These are phyloP conservation scores for Sanguinoderma infundibulare DNA, from an alignment of 1,284 basidiomycete species.

Conservation along the genomic window DNA sequence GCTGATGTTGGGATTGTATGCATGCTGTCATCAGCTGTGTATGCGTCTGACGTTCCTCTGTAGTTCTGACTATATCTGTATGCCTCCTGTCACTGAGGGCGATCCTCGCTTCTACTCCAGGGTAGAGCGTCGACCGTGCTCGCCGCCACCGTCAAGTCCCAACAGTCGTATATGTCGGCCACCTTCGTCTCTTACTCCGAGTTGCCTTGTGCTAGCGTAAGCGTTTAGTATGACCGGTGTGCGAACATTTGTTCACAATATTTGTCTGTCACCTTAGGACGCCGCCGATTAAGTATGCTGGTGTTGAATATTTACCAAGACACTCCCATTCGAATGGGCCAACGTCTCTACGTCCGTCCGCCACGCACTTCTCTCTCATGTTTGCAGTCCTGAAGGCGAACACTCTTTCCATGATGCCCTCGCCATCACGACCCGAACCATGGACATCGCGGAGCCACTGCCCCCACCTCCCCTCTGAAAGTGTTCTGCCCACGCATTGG, in stretches of 20 bases:
- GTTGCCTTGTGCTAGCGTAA: not conserved
- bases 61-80: not conserved
- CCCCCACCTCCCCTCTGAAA: not conserved
- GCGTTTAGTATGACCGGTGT: not conserved
- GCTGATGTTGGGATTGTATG: conserved; percentile 39
- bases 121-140: not conserved
- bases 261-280: no score
- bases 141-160: not conserved
- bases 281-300: no score
- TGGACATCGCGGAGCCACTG: not conserved
- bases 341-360: not conserved
- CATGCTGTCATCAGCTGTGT: not conserved
- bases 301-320: not conserved
- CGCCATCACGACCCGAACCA: not conserved
- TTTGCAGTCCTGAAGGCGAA: no score
- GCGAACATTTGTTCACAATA: not conserved
- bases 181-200: not conserved
- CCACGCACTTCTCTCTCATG: not conserved
- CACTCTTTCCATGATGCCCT: not conserved
- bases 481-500: not conserved
- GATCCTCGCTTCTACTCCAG: not conserved
- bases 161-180: no score
- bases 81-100: not conserved
- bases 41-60: not conserved
- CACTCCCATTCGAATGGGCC: not conserved